Percentiles rank a stretch among this genome's conserved stretches.
phyloP scores from a whole-genome alignment of 2,329 filamentous ascomycete genomes.

The Aspergillus brasiliensis region DNA sequence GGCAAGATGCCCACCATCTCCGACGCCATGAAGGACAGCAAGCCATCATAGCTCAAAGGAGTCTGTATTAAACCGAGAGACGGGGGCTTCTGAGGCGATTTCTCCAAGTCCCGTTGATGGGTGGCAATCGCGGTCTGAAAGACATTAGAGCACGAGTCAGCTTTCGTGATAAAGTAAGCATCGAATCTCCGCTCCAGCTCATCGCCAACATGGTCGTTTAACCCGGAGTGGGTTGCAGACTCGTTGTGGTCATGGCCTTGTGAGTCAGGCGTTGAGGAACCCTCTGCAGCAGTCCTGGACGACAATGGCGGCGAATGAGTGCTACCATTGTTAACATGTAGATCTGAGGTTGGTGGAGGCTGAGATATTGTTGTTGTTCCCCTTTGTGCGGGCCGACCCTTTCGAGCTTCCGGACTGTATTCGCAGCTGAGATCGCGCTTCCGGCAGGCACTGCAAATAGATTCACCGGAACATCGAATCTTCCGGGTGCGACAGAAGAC shows the following conservation, averaged over 20 bases:
- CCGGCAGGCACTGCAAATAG: constrained; percentile 8
- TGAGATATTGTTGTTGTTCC: not conserved
- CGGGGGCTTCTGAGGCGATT: not conserved
- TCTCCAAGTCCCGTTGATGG: not conserved
- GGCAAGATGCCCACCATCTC: constrained; percentile 12
- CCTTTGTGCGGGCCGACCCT: constrained; percentile 9
- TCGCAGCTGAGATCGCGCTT: constrained; percentile 10
- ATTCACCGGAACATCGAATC: constrained; percentile 11
- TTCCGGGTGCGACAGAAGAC: constrained; percentile 11
- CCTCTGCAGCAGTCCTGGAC: not conserved
- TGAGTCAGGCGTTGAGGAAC: not conserved
- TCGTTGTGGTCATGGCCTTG: not conserved
- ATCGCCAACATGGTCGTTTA: not conserved
- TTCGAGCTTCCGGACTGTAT: constrained; percentile 12
- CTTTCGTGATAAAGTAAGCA: constrained; percentile 7
- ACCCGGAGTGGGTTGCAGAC: not conserved
- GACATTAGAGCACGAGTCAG: not conserved
- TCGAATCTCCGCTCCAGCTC: constrained; percentile 9
- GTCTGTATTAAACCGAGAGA: not conserved
- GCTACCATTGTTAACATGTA: not conserved
- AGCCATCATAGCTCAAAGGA: not conserved
- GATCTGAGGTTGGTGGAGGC: not conserved
- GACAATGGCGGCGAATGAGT: not conserved
- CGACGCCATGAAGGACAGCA: constrained; percentile 8
- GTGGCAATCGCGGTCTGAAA: constrained; percentile 3